Evolutionary conservation across 2,329 filamentous ascomycete genomes (phyloP).

Genomic region (Dactylella cylindrospora): DNA sequence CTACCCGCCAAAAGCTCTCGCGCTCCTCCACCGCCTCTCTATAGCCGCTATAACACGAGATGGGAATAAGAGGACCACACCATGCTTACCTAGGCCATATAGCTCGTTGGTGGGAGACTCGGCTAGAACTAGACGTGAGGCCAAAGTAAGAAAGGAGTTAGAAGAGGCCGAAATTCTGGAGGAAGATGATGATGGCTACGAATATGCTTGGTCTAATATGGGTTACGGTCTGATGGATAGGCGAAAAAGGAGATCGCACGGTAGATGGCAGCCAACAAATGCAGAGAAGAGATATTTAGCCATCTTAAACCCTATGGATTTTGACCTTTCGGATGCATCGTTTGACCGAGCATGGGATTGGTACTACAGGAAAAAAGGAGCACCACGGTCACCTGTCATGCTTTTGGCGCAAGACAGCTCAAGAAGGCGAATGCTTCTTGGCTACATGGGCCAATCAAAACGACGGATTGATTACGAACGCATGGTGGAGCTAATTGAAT

Average conservation of each 20-base stretch:
- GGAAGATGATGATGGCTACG: constrained; percentile 22
- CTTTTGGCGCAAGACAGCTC: not conserved
- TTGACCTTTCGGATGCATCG: constrained; percentile 24
- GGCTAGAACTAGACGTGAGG: constrained; percentile 19
- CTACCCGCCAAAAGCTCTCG: constrained; percentile 53
- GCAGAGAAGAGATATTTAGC: constrained; percentile 11
- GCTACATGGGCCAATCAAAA: constrained; percentile 35
- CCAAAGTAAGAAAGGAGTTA: constrained; percentile 24
- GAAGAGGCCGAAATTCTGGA: not conserved
- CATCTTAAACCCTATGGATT: constrained; percentile 2
- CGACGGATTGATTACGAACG: constrained; percentile 43
- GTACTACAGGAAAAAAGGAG: constrained; percentile 7
- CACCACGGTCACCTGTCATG: constrained; percentile 4
- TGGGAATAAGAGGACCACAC: constrained; percentile 20
- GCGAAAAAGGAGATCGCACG: constrained; percentile 5
- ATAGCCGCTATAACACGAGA: constrained; percentile 6
- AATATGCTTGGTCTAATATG: constrained; percentile 26
- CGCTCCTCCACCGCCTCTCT: constrained; percentile 50
- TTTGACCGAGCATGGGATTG: constrained; percentile 32
- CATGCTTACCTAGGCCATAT: constrained; percentile 49
- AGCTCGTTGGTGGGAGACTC: constrained; percentile 49
- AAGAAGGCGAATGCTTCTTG: constrained; percentile 30
- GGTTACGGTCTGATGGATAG: constrained; percentile 18
- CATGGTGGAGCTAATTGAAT: constrained; percentile 40
- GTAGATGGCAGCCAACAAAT: constrained; percentile 5